These are phyloP conservation scores for Pontederia crassipes DNA, from an alignment of 176 grass and related monocot species.

Conservation along the genomic window DNA sequence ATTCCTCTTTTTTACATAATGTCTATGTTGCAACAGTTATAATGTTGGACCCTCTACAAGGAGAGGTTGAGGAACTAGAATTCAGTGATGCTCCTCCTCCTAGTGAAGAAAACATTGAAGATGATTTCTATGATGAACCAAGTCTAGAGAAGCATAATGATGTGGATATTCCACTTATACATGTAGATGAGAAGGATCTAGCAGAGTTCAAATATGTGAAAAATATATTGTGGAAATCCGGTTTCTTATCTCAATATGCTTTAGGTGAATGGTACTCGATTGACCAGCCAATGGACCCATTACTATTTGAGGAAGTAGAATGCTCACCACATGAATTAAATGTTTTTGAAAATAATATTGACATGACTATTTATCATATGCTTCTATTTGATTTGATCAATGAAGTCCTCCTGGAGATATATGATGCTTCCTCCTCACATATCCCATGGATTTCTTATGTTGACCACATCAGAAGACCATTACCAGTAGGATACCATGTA, in stretches of 20 bases:
- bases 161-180: slow-evolving; percentile 26
- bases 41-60: slow-evolving; percentile 3
- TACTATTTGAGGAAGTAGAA: slow-evolving; percentile 55
- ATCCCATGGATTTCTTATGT: slow-evolving; percentile 39
- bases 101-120: slow-evolving; percentile 1
- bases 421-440: slow-evolving; percentile 36
- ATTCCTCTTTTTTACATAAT: no score
- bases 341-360: slow-evolving; percentile 19
- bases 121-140: neutral
- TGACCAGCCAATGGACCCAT: slow-evolving; percentile 47
- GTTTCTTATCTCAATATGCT: slow-evolving; percentile 36
- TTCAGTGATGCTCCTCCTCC: slow-evolving; percentile 4
- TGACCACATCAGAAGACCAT: slow-evolving; percentile 24
- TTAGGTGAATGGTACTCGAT: slow-evolving; percentile 42
- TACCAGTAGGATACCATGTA: slow-evolving; percentile 49
- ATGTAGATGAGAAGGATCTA: slow-evolving; percentile 63
- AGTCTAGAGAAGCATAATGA: slow-evolving; percentile 10
- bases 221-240: slow-evolving; percentile 69
- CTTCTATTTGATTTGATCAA: slow-evolving; percentile 93
- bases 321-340: slow-evolving; percentile 26
- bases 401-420: slow-evolving; percentile 59
- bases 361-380: slow-evolving; percentile 45
- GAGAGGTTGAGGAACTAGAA: slow-evolving; percentile 35
- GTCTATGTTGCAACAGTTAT: no score
- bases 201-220: slow-evolving; percentile 73